phyloP scores from a whole-genome alignment of 2,329 filamentous ascomycete species.

The Calonectria crousiana region DNA sequence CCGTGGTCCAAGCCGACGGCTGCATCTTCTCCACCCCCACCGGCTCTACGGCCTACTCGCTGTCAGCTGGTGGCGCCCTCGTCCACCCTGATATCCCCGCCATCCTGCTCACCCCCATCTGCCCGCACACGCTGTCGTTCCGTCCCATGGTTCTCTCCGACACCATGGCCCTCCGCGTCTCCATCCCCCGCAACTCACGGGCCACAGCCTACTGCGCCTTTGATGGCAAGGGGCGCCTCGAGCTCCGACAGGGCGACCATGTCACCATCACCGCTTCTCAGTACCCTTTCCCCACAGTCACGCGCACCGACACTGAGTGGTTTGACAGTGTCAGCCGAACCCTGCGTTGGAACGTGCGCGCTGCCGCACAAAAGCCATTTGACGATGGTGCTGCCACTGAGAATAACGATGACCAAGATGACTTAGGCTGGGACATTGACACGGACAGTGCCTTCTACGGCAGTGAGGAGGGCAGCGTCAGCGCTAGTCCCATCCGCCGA shows the following conservation, averaged over 20 bases:
- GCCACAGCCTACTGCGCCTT: constrained; percentile 97
- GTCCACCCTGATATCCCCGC: constrained; percentile 97
- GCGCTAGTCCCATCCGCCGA: constrained; percentile 75
- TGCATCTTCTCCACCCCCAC: constrained; percentile 98
- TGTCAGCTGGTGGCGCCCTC: constrained; percentile 94
- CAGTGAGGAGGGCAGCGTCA: constrained; percentile 78
- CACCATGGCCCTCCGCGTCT: constrained; percentile 90
- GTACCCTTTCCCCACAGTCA: constrained; percentile 97
- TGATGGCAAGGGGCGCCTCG: constrained; percentile 95
- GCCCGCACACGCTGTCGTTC: constrained; percentile 96
- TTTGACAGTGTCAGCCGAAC: constrained; percentile 95
- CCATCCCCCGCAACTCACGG: constrained; percentile 85
- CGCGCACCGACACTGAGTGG: constrained; percentile 91
- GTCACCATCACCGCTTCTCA: constrained; percentile 96
- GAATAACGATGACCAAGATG: constrained; percentile 63
- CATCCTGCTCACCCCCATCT: constrained; percentile 96
- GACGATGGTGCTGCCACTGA: constrained; percentile 59
- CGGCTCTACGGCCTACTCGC: constrained; percentile 93
- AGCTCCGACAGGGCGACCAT: constrained; percentile 92
- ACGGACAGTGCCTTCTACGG: constrained; percentile 81
- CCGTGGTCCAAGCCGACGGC: constrained; percentile 95
- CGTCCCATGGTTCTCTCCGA: constrained; percentile 98
- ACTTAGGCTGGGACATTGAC: constrained; percentile 91
- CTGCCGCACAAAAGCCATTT: constrained; percentile 93
- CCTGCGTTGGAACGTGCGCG: constrained; percentile 93